Evolutionary conservation across 106 monocot species (phyloP).

Genomic region (Phalaenopsis equestris): DNA sequence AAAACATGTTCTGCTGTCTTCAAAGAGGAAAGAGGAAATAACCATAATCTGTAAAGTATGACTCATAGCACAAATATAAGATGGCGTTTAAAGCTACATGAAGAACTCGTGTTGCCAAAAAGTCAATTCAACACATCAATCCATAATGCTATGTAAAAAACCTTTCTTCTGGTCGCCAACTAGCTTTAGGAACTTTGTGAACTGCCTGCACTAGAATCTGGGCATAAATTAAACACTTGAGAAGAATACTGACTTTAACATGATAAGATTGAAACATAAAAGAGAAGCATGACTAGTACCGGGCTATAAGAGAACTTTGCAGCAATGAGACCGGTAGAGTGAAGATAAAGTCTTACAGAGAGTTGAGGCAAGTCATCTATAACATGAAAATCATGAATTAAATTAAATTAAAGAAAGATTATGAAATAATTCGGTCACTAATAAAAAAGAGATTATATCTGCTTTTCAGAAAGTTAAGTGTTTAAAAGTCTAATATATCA

Average conservation of each 20-base stretch:
- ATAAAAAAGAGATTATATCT: neutral
- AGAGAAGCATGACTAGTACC: constrained; percentile 25
- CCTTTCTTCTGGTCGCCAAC: constrained; percentile 83
- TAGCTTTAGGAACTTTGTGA: constrained; percentile 73
- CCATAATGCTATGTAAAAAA: constrained; percentile 12
- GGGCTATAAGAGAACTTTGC: constrained; percentile 77
- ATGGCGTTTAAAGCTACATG: neutral
- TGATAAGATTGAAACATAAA: neutral
- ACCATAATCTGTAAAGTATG: constrained; percentile 57
- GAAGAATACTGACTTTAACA: neutral
- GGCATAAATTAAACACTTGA: constrained; percentile 6
- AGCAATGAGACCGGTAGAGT: constrained; percentile 71
- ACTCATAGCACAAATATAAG: neutral
- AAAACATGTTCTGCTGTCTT: constrained; percentile 60
- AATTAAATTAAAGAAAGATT: neutral
- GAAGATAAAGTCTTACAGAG: constrained; percentile 56
- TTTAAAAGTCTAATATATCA: neutral
- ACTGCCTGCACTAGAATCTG: constrained; percentile 70
- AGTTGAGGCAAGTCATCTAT: constrained; percentile 34
- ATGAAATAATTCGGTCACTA: neutral
- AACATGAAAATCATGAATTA: constrained; percentile 1
- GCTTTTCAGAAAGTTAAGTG: neutral
- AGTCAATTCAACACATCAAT: neutral
- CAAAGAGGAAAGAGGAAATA: constrained; percentile 74
- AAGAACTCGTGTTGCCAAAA: neutral